These are phyloP conservation scores for Aspergillus leporis DNA, from an alignment of 495 filamentous ascomycete species.

Conservation along the genomic window DNA sequence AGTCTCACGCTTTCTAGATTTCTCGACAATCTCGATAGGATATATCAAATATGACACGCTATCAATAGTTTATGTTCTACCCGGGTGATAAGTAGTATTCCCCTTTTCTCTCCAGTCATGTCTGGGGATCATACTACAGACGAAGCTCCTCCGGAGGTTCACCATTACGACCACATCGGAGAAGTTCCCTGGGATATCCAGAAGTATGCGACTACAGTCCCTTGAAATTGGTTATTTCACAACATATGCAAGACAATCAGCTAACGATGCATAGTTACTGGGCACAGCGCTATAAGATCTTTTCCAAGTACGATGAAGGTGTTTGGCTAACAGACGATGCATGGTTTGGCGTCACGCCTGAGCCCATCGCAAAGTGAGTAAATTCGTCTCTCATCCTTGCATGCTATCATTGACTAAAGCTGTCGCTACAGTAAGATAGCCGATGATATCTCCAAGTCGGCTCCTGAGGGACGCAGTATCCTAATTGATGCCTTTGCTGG, in stretches of 20 bases:
- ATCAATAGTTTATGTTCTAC: constrained; percentile 13
- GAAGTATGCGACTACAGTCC: constrained; percentile 51
- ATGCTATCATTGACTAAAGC: not conserved
- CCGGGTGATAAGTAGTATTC: not conserved
- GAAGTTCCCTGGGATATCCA: constrained; percentile 76
- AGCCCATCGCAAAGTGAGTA: constrained; percentile 77
- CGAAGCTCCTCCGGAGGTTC: constrained; percentile 45
- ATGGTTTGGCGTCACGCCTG: constrained; percentile 96
- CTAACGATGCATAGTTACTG: constrained; percentile 67
- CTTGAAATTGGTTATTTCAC: not conserved
- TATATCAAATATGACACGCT: not conserved
- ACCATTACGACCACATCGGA: constrained; percentile 62
- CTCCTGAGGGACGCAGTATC: constrained; percentile 53
- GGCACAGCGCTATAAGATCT: constrained; percentile 81
- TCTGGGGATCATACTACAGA: constrained; percentile 30
- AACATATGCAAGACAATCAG: not conserved
- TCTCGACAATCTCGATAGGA: not conserved
- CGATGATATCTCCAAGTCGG: constrained; percentile 58
- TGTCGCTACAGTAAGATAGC: constrained; percentile 66
- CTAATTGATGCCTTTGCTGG: constrained; percentile 89
- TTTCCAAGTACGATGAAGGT: constrained; percentile 77
- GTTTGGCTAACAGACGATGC: constrained; percentile 88
- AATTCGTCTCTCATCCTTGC: constrained; percentile 2
- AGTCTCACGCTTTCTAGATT: constrained; percentile 14
- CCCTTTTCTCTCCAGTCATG: constrained; percentile 22